phyloP scores from a whole-genome alignment of 768 basidiomycete species.

The Amanita rimosa region DNA sequence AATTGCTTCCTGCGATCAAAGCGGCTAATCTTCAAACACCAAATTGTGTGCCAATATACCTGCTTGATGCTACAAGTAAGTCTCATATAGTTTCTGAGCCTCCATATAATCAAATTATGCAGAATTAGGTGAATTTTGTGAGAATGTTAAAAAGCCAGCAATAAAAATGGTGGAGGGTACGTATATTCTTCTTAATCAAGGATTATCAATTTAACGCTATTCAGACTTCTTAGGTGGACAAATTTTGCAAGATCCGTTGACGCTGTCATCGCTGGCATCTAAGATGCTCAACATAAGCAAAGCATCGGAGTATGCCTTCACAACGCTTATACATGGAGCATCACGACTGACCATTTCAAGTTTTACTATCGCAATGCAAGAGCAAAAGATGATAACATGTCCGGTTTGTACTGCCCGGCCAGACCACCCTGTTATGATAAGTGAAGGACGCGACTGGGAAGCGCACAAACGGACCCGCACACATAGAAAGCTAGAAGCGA shows the following conservation, averaged over 20 bases:
- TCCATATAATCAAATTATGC: not conserved
- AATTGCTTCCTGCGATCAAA: conserved; percentile 65
- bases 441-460: conserved; percentile 40
- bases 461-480: conserved; percentile 42
- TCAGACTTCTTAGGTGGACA: conserved; percentile 45
- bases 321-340: conserved; percentile 1
- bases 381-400: conserved; percentile 50
- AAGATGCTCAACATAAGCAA: conserved; percentile 33
- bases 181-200: not conserved
- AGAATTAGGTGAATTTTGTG: conserved; percentile 44
- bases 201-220: not conserved
- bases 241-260: conserved; percentile 42
- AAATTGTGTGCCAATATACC: conserved; percentile 26
- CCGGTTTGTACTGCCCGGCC: conserved; percentile 47
- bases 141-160: conserved; percentile 41
- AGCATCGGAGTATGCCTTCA: conserved; percentile 34
- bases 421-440: conserved; percentile 56
- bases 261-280: conserved; percentile 44
- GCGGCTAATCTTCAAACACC: conserved; percentile 29
- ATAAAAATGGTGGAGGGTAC: conserved; percentile 37
- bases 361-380: conserved; percentile 41
- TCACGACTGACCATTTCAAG: conserved; percentile 22
- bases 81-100: conserved; percentile 2
- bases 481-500: conserved; percentile 40
- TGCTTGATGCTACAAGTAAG: conserved; percentile 62